Percentiles rank a stretch among this genome's conserved stretches.
phyloP scores from a whole-genome alignment of 1,139 yeast species.

The Saccharomyces hybrid region DNA sequence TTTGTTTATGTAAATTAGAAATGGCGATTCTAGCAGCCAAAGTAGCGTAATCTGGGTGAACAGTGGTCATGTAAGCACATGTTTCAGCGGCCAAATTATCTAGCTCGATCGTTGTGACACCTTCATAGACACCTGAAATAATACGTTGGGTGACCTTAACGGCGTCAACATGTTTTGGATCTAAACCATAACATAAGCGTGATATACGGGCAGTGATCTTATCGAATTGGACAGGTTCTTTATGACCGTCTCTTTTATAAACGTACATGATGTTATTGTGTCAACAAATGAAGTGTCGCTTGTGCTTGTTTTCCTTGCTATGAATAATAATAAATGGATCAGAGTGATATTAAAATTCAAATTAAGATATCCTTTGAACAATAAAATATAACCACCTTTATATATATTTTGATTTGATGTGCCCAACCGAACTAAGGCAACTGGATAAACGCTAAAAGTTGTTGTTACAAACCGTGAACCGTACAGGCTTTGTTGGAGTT shows the following conservation, averaged over 20 bases:
- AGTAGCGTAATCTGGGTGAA: constrained; percentile 92
- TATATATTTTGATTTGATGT: background rate
- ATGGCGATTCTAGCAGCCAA: constrained; percentile 94
- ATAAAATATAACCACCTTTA: background rate
- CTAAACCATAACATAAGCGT: constrained; percentile 74
- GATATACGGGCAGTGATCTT: constrained; percentile 60
- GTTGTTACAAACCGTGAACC: background rate
- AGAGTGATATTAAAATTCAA: background rate
- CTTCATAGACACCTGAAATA: constrained; percentile 87
- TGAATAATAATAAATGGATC: background rate
- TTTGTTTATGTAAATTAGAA: constrained; percentile 83
- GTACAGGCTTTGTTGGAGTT: background rate
- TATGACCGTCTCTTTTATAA: constrained; percentile 63
- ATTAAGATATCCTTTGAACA: background rate
- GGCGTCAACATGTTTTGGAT: constrained; percentile 75
- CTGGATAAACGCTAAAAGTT: background rate
- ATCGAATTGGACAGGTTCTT: constrained; percentile 80
- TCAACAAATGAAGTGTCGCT: background rate
- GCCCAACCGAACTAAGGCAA: background rate
- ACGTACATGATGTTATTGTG: constrained; percentile 13
- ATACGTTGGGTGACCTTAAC: constrained; percentile 86
- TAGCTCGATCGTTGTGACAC: constrained; percentile 90
- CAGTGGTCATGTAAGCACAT: constrained; percentile 93
- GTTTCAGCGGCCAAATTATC: constrained; percentile 97
- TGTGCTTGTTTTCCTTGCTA: background rate